Evolutionary conservation across 108 stramenopile genomes (phyloP).

Genomic region (Bacterosira constricta): DNA sequence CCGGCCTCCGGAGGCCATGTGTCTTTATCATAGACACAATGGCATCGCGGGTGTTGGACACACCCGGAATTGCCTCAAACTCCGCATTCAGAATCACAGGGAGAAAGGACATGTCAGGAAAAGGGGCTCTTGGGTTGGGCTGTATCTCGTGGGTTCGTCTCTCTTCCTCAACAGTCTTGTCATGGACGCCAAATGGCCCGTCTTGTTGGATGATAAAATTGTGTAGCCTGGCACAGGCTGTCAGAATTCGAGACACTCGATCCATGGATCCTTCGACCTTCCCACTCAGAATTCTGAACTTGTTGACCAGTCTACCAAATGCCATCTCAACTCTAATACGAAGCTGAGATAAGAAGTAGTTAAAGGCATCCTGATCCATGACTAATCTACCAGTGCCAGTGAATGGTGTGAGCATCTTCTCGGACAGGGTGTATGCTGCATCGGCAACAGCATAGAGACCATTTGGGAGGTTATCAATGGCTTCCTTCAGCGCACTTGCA

Average conservation of each 20-base stretch:
- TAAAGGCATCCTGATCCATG: conserved; percentile 20
- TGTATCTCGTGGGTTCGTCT: too few species aligned
- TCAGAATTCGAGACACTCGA: not conserved
- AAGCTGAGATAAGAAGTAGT: conserved; percentile 31
- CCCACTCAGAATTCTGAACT: not conserved
- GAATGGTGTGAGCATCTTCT: conserved; percentile 26
- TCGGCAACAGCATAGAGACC: conserved; percentile 23
- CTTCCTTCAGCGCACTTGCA: conserved; percentile 3
- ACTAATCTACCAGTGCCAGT: conserved; percentile 11
- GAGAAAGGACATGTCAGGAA: too few species aligned
- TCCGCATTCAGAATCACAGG: too few species aligned
- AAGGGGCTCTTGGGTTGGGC: too few species aligned
- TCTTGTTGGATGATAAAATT: not conserved
- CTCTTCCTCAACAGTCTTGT: too few species aligned
- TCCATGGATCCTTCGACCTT: not conserved
- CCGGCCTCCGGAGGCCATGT: too few species aligned
- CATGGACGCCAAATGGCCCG: too few species aligned
- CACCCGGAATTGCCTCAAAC: too few species aligned
- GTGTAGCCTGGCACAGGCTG: not conserved
- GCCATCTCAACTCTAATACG: conserved; percentile 1
- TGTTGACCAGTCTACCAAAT: not conserved
- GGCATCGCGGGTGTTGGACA: too few species aligned
- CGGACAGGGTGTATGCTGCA: conserved; percentile 6
- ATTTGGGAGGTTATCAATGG: conserved; percentile 1
- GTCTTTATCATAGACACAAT: too few species aligned